Percentiles rank a stretch among this genome's conserved stretches.
Conservation (phyloP, 1,284 basidiomycete genomes). For the Ustilago curta region DNA sequence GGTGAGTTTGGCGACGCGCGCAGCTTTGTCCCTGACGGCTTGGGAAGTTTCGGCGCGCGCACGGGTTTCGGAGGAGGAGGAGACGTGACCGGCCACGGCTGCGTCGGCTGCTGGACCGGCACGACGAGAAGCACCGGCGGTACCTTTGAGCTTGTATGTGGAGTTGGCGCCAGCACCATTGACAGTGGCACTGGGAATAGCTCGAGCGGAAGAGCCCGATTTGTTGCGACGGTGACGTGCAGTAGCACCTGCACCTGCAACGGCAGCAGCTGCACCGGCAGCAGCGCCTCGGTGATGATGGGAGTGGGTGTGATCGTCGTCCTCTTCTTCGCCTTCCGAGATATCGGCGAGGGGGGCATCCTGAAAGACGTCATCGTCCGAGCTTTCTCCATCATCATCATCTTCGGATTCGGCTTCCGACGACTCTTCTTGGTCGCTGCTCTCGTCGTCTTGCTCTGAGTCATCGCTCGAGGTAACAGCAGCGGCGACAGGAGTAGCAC, state of each 20-base stretch:
- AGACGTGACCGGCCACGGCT: constrained; percentile 5
- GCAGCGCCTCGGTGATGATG: constrained; percentile 18
- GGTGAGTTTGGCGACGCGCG: constrained; percentile 57
- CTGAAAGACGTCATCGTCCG: constrained; percentile 54
- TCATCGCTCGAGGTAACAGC: constrained; percentile 18
- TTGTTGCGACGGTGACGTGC: constrained; percentile 37
- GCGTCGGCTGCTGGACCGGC: constrained; percentile 15
- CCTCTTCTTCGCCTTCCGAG: constrained; percentile 57
- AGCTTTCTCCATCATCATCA: constrained; percentile 31
- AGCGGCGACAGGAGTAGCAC: constrained; percentile 14
- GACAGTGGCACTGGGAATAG: constrained; percentile 13
- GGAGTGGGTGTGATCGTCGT: constrained; percentile 31
- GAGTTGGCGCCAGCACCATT: constrained; percentile 2
- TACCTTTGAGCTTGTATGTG: constrained; percentile 44
- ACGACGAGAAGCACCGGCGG: constrained; percentile 51
- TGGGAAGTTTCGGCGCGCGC: constrained; percentile 45
- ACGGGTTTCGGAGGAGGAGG: constrained; percentile 42
- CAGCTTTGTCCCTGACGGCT: constrained; percentile 60
- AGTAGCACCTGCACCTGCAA: constrained; percentile 21
- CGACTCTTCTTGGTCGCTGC: constrained; percentile 12
- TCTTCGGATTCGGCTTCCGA: constrained; percentile 21
- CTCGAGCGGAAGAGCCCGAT: constrained; percentile 22
- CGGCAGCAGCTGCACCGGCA: constrained; percentile 11
- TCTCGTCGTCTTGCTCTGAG: constrained; percentile 20
- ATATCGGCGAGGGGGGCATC: constrained; percentile 63